Percentiles rank a stretch among this genome's conserved stretches.
Evolutionary conservation across 176 grass and related monocot species (phyloP).

Genomic region (Stipa capillata): DNA sequence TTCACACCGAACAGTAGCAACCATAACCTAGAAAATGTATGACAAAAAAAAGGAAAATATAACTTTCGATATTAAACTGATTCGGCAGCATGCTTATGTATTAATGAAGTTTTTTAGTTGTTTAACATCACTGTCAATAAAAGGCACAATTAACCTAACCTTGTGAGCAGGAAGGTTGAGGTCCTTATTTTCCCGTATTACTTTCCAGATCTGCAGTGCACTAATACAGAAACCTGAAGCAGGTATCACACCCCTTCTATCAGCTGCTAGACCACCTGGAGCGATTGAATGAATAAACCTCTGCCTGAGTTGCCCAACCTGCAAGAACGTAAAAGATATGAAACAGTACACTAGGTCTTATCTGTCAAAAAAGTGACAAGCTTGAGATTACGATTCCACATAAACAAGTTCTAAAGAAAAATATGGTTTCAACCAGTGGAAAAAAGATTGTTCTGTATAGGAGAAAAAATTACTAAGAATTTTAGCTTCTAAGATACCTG

Average conservation of each 20-base stretch:
- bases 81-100: not conserved
- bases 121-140: not conserved
- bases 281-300: slow-evolving; percentile 66
- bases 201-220: slow-evolving; percentile 85
- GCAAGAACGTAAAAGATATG: slow-evolving; percentile 4
- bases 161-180: slow-evolving; percentile 95
- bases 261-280: slow-evolving; percentile 76
- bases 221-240: slow-evolving; percentile 85
- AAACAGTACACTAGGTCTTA: not conserved
- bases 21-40: slow-evolving; percentile 65
- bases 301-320: slow-evolving; percentile 73
- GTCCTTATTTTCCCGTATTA: slow-evolving; percentile 93
- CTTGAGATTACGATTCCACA: not conserved
- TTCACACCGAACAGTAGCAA: slow-evolving; percentile 94
- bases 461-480: no score
- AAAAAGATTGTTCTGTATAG: no score
- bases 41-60: not conserved
- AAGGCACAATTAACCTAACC: slow-evolving; percentile 49
- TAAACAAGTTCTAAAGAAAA: not conserved
- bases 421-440: not conserved
- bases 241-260: slow-evolving; percentile 85
- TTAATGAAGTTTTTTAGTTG: not conserved
- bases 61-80: not conserved
- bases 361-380: not conserved
- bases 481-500: slow-evolving; percentile 41